Conservation (phyloP, 2,329 filamentous ascomycete species). For the Cordyceps cateniannulata region DNA sequence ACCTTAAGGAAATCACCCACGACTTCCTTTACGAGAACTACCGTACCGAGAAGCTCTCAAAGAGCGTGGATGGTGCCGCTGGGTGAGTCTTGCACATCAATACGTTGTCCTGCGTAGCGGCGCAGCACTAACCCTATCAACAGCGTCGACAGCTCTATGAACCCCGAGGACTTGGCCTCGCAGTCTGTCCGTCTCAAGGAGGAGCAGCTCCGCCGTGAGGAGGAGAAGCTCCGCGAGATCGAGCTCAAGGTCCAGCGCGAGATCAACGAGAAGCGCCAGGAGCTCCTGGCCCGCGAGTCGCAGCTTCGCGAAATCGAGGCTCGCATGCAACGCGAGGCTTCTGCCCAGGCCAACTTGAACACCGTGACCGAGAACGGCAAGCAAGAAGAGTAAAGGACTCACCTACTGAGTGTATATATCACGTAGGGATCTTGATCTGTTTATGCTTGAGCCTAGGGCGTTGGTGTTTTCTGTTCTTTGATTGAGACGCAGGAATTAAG, state of each 20-base stretch:
- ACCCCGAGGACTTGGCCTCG: conserved; percentile 92
- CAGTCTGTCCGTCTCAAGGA: conserved; percentile 99
- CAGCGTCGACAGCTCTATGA: conserved; percentile 74
- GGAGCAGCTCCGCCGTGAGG: conserved; percentile 96
- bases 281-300: conserved; percentile 92
- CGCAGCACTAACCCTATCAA: conserved; percentile 23
- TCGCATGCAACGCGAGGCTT: conserved; percentile 85
- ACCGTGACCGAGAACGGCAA: conserved; percentile 32
- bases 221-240: conserved; percentile 99
- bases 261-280: conserved; percentile 99
- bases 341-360: conserved; percentile 42
- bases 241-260: conserved; percentile 99
- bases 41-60: conserved; percentile 99
- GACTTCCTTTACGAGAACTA: conserved; percentile 99
- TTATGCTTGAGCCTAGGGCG: conserved; percentile 36
- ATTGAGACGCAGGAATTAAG: conserved; percentile 35
- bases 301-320: conserved; percentile 98
- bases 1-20: conserved; percentile 98
- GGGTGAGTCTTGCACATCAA: conserved; percentile 56
- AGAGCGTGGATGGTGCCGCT: conserved; percentile 92
- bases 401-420: conserved; percentile 4
- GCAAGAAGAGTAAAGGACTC: conserved; percentile 38
- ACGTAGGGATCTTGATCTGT: conserved; percentile 30
- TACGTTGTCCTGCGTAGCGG: background rate
- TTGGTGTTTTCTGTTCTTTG: conserved; percentile 38